These are phyloP conservation scores for Pulveroboletus sp. DNA, from an alignment of 768 basidiomycete genomes.

Conservation along the genomic window DNA sequence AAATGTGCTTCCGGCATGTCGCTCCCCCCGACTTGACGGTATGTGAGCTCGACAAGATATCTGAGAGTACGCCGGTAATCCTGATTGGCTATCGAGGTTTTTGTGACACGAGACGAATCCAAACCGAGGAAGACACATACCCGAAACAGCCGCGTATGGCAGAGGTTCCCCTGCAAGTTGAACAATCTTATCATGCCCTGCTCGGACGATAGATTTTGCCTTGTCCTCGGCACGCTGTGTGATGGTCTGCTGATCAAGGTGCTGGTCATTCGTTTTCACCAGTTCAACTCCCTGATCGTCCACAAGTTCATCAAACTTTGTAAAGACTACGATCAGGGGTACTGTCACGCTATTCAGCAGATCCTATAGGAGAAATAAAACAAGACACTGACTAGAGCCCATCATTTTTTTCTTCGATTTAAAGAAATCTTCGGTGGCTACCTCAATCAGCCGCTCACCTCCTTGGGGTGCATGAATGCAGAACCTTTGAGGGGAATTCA, in stretches of 20 bases:
- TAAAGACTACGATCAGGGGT: not conserved
- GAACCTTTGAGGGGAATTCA: not conserved
- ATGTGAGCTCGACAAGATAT: not conserved
- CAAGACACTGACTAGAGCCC: not conserved
- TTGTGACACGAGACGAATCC: not conserved
- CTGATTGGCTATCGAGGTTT: not conserved
- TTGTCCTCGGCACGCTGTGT: not conserved
- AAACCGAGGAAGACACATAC: not conserved
- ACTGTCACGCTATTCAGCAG: not conserved
- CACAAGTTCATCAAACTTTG: not conserved
- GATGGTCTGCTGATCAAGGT: not conserved
- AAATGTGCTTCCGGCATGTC: not conserved
- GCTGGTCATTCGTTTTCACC: too few species aligned
- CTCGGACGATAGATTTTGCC: not conserved
- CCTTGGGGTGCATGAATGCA: not conserved
- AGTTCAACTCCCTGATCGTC: too few species aligned
- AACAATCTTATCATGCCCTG: not conserved
- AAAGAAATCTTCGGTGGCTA: not conserved
- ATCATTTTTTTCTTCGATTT: not conserved
- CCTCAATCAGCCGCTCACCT: not conserved
- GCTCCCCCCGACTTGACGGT: not conserved
- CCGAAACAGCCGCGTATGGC: not conserved
- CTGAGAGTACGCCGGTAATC: not conserved
- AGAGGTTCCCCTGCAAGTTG: not conserved
- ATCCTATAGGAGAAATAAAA: not conserved